phyloP scores from a whole-genome alignment of 1,284 basidiomycete genomes.

The Afroboletus lepidellus region DNA sequence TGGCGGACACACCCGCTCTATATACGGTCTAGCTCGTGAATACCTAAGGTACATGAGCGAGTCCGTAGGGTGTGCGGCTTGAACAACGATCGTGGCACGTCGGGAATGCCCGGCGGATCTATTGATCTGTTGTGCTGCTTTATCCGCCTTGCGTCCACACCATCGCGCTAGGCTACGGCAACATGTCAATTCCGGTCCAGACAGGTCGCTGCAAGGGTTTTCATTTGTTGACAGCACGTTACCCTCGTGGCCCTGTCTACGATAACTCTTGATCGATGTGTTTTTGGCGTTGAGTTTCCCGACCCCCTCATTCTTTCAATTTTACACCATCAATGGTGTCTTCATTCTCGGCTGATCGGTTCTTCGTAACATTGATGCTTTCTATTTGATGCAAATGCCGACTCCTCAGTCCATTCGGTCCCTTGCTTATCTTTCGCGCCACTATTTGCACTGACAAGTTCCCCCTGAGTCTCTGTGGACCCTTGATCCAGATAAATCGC shows the following conservation, averaged over 20 bases:
- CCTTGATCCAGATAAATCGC: constrained; percentile 19
- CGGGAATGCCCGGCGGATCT: constrained; percentile 28
- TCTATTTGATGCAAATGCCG: constrained; percentile 1
- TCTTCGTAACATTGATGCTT: not conserved
- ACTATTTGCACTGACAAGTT: constrained; percentile 4
- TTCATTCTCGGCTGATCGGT: constrained; percentile 12
- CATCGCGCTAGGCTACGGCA: constrained; percentile 13
- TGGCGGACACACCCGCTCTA: constrained; percentile 18
- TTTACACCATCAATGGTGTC: constrained; percentile 5
- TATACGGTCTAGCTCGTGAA: constrained; percentile 16
- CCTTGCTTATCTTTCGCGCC: constrained; percentile 4
- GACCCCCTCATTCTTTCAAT: constrained; percentile 6
- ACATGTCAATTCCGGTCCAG: constrained; percentile 11
- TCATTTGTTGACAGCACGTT: constrained; percentile 14
- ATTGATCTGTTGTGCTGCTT: constrained; percentile 16
- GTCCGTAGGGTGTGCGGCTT: constrained; percentile 13
- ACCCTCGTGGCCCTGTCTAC: constrained; percentile 21
- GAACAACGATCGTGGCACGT: constrained; percentile 17
- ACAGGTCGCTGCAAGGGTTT: constrained; percentile 16
- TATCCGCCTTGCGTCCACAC: constrained; percentile 23
- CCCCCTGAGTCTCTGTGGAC: constrained; percentile 11
- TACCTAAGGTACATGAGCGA: constrained; percentile 14
- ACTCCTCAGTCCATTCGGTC: constrained; percentile 1
- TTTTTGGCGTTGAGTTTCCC: constrained; percentile 9
- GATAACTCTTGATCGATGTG: constrained; percentile 10